Conservation (phyloP, 441 rosid species). For the Croton laevigatus region DNA sequence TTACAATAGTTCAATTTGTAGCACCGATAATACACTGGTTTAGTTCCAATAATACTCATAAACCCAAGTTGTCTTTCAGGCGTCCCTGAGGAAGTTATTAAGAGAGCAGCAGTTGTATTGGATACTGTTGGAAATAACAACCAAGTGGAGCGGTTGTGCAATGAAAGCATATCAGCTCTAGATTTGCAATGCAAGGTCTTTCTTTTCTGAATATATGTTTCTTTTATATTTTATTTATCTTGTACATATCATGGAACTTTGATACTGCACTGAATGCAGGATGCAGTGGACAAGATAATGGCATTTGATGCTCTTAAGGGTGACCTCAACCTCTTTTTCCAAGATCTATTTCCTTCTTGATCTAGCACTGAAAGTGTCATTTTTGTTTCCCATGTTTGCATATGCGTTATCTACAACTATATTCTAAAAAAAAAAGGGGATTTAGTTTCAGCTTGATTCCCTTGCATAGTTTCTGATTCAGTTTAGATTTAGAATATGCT, state of each 20-base stretch:
- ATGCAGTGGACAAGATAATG: slow-evolving; percentile 67
- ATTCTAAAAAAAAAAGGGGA: background rate
- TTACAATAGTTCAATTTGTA: background rate
- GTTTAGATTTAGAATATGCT: background rate
- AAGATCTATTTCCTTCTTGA: slow-evolving; percentile 46
- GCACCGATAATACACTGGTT: background rate
- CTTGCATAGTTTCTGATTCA: background rate
- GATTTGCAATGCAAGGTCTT: slow-evolving; percentile 74
- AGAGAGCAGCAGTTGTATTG: slow-evolving; percentile 70
- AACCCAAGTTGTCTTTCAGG: slow-evolving; percentile 40
- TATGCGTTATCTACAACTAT: background rate
- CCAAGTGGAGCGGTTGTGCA: slow-evolving; percentile 48
- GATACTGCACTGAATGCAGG: slow-evolving; percentile 40
- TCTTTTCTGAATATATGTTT: slow-evolving; percentile 13
- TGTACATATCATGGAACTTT: slow-evolving; percentile 9
- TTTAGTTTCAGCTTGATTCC: background rate
- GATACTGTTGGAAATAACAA: slow-evolving; percentile 50
- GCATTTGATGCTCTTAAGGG: slow-evolving; percentile 53
- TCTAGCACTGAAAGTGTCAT: slow-evolving; percentile 17
- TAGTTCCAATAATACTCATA: slow-evolving; percentile 1
- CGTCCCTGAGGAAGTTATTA: slow-evolving; percentile 74
- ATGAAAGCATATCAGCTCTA: slow-evolving; percentile 54
- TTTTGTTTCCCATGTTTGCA: background rate
- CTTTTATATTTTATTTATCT: background rate
- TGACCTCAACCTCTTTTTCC: slow-evolving; percentile 60